Evolutionary conservation across 441 rosid species (phyloP), one percentile per base, ranked within the genome.

Genomic region (Rhodomyrtus psidioides): DNA sequence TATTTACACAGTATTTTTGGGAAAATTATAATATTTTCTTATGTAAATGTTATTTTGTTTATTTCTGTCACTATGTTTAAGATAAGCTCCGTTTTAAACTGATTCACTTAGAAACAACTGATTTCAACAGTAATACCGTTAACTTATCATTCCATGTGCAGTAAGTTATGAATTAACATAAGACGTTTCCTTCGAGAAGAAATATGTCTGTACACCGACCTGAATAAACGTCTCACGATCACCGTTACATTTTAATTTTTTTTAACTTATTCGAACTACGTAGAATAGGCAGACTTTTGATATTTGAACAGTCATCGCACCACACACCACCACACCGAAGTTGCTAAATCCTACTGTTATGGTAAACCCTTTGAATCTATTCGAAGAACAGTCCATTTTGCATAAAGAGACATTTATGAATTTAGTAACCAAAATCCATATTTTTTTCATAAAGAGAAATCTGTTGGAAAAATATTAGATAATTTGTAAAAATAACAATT

Each of bases 211-310:
- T 34, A 65, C 0, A 1, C 4, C 0, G 3, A 60, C 9, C 2
- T 60, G 8, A 60, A 15, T 60, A 28, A 9, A 5, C 2, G 2
- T 16, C 74, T 5, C 12, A 0, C 21, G 10, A 14, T 59, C 34
- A 28, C 6, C 10, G 0, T 28, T 60, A 60, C 28, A 60, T 60
- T 28, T 7, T 7, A 27, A 28, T 6, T 28, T 28, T 15, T 59
- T 28, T 28, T n/a, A n/a, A 15, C 74, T 28, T 60, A 59, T 59
- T 59, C 3, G 65, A 28, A 16, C 5, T 7, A 16, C 2, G 2
- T 2, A 60, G 4, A 27, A 27, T 0, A 60, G 0, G 5, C 8
- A 2, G 2, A 60, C 12, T 3, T 15, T 60, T 0, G 6, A 60
- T 16, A 30, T 28, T 4, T 28, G 6, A 60, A 14, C 5, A 1